Percentiles rank a stretch among this genome's conserved stretches.
Conservation (phyloP, 2,329 filamentous ascomycete species). For the Fusarium sp. region DNA sequence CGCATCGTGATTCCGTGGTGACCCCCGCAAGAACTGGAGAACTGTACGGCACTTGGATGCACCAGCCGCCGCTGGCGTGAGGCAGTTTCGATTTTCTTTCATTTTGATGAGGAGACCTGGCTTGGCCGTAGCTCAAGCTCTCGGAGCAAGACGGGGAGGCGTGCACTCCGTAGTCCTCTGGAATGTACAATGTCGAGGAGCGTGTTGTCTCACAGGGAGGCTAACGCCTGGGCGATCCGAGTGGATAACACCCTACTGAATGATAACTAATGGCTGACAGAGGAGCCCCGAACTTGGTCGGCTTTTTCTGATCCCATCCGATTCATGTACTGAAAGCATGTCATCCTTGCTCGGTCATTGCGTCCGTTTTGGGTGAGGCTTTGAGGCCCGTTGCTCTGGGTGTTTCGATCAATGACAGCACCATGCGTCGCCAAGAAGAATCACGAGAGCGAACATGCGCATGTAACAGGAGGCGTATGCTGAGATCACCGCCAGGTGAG, state of each 20-base stretch:
- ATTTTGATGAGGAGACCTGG: background rate
- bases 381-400: slow-evolving; percentile 1
- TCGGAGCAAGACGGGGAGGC: background rate
- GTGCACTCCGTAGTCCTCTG: background rate
- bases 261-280: slow-evolving; percentile 3
- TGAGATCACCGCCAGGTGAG: background rate
- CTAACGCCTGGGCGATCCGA: background rate
- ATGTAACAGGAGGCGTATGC: background rate
- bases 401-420: background rate
- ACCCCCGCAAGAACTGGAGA: background rate
- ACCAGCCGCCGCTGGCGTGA: background rate
- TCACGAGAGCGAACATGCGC: background rate
- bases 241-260: background rate
- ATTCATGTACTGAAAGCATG: background rate
- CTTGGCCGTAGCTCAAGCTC: background rate
- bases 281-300: background rate
- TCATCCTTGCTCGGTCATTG: slow-evolving; percentile 1
- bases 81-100: background rate
- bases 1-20: background rate
- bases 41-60: background rate
- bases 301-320: background rate
- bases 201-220: slow-evolving; percentile 1
- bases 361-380: background rate
- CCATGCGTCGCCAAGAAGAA: background rate
- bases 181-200: background rate